Conservation (phyloP, 2,329 filamentous ascomycete genomes). For the Pezicula radicicola region DNA sequence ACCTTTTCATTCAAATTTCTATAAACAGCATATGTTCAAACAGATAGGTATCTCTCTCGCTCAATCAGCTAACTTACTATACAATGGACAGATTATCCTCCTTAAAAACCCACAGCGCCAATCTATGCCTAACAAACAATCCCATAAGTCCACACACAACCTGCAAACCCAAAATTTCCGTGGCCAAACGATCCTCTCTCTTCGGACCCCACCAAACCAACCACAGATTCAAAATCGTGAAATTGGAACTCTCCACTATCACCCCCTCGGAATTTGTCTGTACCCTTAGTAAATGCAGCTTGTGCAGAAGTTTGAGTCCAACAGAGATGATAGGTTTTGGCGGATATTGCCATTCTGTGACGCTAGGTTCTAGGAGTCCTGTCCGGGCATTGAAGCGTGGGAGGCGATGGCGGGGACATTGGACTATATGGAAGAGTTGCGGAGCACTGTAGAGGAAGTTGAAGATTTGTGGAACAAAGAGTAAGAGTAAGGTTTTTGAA, state of each 20-base stretch:
- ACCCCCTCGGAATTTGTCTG: slow-evolving; percentile 63
- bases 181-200: slow-evolving; percentile 78
- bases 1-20: too few species aligned
- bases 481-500: slow-evolving; percentile 88
- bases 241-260: slow-evolving; percentile 80
- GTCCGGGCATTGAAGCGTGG: slow-evolving; percentile 84
- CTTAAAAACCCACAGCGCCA: slow-evolving; percentile 86
- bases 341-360: slow-evolving; percentile 74
- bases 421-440: slow-evolving; percentile 85
- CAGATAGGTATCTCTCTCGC: neutral
- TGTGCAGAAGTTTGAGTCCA: slow-evolving; percentile 65
- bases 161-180: slow-evolving; percentile 80
- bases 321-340: slow-evolving; percentile 62
- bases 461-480: slow-evolving; percentile 91
- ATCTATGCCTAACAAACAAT: slow-evolving; percentile 78
- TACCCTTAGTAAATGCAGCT: slow-evolving; percentile 65
- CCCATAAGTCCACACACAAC: slow-evolving; percentile 72
- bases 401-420: slow-evolving; percentile 88
- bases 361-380: slow-evolving; percentile 81
- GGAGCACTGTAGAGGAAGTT: slow-evolving; percentile 94
- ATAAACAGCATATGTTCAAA: neutral
- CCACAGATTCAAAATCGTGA: slow-evolving; percentile 95
- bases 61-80: neutral
- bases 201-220: slow-evolving; percentile 91
- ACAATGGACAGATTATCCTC: slow-evolving; percentile 68